Percentiles rank a stretch among this genome's conserved stretches.
phyloP scores from a whole-genome alignment of 75 land plant genomes.

The Pinus taeda region DNA sequence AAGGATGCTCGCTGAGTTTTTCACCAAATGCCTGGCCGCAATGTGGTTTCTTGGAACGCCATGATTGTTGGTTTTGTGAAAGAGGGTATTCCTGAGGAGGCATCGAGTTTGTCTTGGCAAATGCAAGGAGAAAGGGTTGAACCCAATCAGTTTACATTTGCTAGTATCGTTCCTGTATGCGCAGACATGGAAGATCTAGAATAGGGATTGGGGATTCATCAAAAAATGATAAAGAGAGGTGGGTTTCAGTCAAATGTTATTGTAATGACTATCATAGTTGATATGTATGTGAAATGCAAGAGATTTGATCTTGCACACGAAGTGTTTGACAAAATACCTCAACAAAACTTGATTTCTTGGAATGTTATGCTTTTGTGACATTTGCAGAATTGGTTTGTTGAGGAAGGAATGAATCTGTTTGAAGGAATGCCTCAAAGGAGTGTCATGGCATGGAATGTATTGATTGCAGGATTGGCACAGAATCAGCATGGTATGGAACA shows the following conservation, averaged over 20 bases:
- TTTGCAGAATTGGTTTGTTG: neutral
- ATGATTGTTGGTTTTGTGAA: slow-evolving; percentile 24
- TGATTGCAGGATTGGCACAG: slow-evolving; percentile 20
- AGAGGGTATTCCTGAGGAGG: slow-evolving; percentile 12
- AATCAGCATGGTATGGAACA: slow-evolving; percentile 1
- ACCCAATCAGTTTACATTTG: slow-evolving; percentile 27
- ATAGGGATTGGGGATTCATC: neutral
- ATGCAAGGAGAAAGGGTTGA: slow-evolving; percentile 18
- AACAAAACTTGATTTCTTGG: too few relatives aligned
- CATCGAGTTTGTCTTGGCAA: slow-evolving; percentile 13
- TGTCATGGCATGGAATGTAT: slow-evolving; percentile 15
- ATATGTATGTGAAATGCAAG: slow-evolving; percentile 17
- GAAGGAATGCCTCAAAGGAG: slow-evolving; percentile 8
- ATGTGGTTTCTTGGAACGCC: slow-evolving; percentile 25
- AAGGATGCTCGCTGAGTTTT: slow-evolving; percentile 15
- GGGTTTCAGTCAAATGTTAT: slow-evolving; percentile 18
- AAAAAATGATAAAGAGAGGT: neutral
- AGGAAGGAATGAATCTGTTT: neutral
- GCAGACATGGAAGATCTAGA: slow-evolving; percentile 17
- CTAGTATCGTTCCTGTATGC: slow-evolving; percentile 21
- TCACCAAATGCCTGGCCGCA: neutral
- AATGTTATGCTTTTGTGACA: too few relatives aligned
- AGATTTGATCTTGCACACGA: too few relatives aligned
- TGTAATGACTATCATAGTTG: slow-evolving; percentile 4
- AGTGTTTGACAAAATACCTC: too few relatives aligned